These are phyloP conservation scores for Ogataea methanolica DNA, from an alignment of 805 yeast genomes.

Conservation along the genomic window DNA sequence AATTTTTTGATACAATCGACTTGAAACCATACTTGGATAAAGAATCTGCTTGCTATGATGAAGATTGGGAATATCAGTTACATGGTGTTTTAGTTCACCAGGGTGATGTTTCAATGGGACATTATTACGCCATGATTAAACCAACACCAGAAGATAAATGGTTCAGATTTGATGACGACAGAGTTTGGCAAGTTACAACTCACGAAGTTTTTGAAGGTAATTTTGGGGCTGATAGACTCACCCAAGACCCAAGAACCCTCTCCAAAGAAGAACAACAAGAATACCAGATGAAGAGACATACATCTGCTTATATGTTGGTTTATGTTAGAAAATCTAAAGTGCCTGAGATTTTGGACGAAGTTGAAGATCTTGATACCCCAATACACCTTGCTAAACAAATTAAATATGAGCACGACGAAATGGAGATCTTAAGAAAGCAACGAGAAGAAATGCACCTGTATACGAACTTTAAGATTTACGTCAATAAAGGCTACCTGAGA, in stretches of 20 bases:
- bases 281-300: constrained; percentile 69
- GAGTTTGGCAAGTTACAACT: constrained; percentile 81
- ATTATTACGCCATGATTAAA: constrained; percentile 89
- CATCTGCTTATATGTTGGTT: constrained; percentile 96
- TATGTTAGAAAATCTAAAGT: constrained; percentile 67
- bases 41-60: constrained; percentile 38
- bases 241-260: constrained; percentile 44
- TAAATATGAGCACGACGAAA: constrained; percentile 55
- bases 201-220: constrained; percentile 88
- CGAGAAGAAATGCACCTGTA: constrained; percentile 69
- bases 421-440: constrained; percentile 49
- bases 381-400: constrained; percentile 62
- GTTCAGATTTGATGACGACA: constrained; percentile 94
- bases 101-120: constrained; percentile 95
- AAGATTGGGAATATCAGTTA: constrained; percentile 72
- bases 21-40: constrained; percentile 73
- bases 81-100: constrained; percentile 96
- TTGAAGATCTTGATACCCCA: constrained; percentile 56
- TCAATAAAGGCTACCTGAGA: constrained; percentile 47
- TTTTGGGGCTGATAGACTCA: constrained; percentile 72
- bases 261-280: constrained; percentile 58
- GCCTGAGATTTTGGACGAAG: constrained; percentile 54
- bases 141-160: constrained; percentile 69
- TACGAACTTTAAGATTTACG: constrained; percentile 52
- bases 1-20: constrained; percentile 81